Evolutionary conservation across 2,329 filamentous ascomycete genomes (phyloP), one percentile per base, ranked within the genome.

Genomic region (Stemphylium vesicarium): DNA sequence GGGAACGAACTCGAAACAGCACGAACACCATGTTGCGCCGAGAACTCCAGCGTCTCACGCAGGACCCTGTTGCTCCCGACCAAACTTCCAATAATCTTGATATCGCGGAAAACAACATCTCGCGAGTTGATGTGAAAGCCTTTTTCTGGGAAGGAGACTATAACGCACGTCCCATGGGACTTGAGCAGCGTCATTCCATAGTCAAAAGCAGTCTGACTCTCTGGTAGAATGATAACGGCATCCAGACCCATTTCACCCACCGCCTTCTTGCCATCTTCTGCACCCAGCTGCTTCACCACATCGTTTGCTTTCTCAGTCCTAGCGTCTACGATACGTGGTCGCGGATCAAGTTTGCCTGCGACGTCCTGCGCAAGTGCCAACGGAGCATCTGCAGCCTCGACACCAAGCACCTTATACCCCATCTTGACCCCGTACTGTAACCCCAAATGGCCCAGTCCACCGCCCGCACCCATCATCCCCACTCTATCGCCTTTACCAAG

Each of bases 161-260:
- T 64, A 5, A 81, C 75, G 55, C 78, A 80, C n/a, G 64, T 77
- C 0, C 78, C 78, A 47, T 81, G 79, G 41, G 77, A 78, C 41
- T 75, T 75, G 16, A 82, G 57, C 5, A 82, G 64, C 3, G 62
- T 62, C 64, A 80, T 72, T 7, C 78, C 79, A 47, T 79, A 81
- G 53, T 82, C 79, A 57, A 82, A 81, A 0, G 76, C 79, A 9
- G 65, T 68, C 59, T 82, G 80, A 36, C 74, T 78, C 57, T 82
- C 80, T 0, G 80, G 78, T 16, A 82, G 64, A 10, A 81, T 74
- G 29, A 82, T 74, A 12, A 80, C 77, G 1, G 78, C 77, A 59
- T 81, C 79, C 15, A 81, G 61, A 0, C 80, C 80, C 71, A 77
- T 78, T 41, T 81, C 76, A 3, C 63, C 73, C 6, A 60, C 56